phyloP scores from a whole-genome alignment of 257 asterid genomes.

The Nicotiana tomentosiformis region DNA sequence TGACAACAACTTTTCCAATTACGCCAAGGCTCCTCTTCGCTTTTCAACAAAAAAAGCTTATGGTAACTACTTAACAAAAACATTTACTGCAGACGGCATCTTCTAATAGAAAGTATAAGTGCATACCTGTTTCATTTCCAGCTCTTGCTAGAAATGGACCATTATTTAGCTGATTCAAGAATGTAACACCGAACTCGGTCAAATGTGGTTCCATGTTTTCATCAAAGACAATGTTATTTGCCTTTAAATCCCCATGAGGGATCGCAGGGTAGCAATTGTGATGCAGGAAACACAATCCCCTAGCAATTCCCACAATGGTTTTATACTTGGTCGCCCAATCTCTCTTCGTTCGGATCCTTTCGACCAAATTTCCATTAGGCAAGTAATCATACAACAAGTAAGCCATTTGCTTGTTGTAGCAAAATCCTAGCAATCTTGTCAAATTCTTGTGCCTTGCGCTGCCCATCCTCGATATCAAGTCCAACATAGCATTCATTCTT shows the following conservation, averaged over 20 bases:
- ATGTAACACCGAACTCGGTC: conserved; percentile 62
- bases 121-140: conserved; percentile 51
- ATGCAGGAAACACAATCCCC: conserved; percentile 74
- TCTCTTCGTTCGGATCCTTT: conserved; percentile 40
- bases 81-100: no score
- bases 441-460: conserved; percentile 69
- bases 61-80: background rate
- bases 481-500: conserved; percentile 32
- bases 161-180: conserved; percentile 29
- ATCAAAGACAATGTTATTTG: conserved; percentile 60
- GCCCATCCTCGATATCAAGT: conserved; percentile 52
- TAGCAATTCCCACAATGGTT: conserved; percentile 56
- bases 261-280: conserved; percentile 76
- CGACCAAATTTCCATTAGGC: conserved; percentile 63
- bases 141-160: conserved; percentile 19
- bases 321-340: conserved; percentile 70
- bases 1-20: no score
- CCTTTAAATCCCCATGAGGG: conserved; percentile 72
- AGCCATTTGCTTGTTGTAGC: conserved; percentile 55
- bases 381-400: conserved; percentile 71
- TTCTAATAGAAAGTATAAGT: background rate
- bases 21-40: no score
- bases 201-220: conserved; percentile 86
- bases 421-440: conserved; percentile 66
- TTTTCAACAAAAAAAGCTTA: no score